phyloP scores from a whole-genome alignment of 1,284 basidiomycete genomes.

The Schizophyllum amplum region DNA sequence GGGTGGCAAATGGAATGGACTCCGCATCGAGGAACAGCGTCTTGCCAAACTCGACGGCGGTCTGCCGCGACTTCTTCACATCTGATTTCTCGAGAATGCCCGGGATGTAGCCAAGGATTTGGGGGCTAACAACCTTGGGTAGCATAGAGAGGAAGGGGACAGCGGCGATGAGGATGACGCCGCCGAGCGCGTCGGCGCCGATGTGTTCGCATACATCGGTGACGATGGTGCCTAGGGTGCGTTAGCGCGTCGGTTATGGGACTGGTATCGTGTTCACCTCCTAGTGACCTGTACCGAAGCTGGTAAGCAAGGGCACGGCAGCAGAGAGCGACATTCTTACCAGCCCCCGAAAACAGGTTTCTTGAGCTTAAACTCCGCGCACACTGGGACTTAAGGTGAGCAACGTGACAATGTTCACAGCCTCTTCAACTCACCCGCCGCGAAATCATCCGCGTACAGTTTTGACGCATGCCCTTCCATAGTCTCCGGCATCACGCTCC shows the following conservation, averaged over 20 bases:
- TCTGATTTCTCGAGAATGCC: slow-evolving; percentile 1
- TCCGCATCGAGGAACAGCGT: slow-evolving; percentile 4
- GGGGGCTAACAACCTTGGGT: neutral
- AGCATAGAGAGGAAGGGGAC: neutral
- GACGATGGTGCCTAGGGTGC: too few relatives aligned
- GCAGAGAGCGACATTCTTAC: slow-evolving; percentile 11
- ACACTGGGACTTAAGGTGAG: slow-evolving; percentile 2
- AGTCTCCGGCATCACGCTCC: slow-evolving; percentile 16
- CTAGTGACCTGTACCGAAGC: too few relatives aligned
- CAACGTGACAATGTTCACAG: neutral
- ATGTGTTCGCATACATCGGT: slow-evolving; percentile 9
- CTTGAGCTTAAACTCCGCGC: slow-evolving; percentile 16
- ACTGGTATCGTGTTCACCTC: too few relatives aligned
- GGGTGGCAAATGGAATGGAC: slow-evolving; percentile 2
- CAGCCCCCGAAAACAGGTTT: slow-evolving; percentile 20
- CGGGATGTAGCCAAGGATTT: neutral
- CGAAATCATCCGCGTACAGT: slow-evolving; percentile 20
- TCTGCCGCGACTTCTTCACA: neutral
- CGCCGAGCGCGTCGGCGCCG: slow-evolving; percentile 7
- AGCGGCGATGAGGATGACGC: slow-evolving; percentile 6
- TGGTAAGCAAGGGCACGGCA: too few relatives aligned
- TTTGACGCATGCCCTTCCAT: slow-evolving; percentile 14
- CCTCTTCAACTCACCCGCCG: slow-evolving; percentile 6
- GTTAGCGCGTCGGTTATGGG: too few relatives aligned
- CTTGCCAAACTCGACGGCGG: slow-evolving; percentile 3